Conservation (phyloP, 331 rosid genomes). For the Malus hybrid region DNA sequence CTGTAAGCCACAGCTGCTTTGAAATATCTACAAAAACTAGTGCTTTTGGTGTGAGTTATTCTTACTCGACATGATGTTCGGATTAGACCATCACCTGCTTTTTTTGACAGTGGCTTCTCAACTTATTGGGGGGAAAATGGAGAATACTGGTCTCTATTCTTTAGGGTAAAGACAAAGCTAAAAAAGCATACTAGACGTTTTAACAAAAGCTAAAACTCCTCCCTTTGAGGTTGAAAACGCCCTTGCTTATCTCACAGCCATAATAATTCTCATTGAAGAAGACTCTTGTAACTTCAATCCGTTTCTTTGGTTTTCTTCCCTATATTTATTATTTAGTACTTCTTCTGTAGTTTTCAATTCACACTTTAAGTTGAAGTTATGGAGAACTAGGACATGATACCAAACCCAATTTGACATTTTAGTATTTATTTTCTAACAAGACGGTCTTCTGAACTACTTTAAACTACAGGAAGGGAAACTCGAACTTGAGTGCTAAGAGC, state of each 20-base stretch:
- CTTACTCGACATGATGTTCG: constrained; percentile 1
- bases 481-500: too few species aligned
- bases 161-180: constrained; percentile 64
- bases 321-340: constrained; percentile 8
- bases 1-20: not conserved
- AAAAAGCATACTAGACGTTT: constrained; percentile 24
- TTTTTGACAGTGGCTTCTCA: constrained; percentile 64
- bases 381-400: constrained; percentile 50
- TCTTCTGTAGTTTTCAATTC: constrained; percentile 20
- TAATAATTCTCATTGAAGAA: not conserved
- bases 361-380: constrained; percentile 64
- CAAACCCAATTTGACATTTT: constrained; percentile 22
- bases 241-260: not conserved
- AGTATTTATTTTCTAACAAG: not conserved
- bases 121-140: constrained; percentile 32
- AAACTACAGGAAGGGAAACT: too few species aligned
- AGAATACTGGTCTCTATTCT: constrained; percentile 37
- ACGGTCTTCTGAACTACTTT: too few species aligned
- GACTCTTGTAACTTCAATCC: not conserved
- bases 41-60: not conserved
- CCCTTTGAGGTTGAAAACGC: constrained; percentile 12
- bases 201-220: constrained; percentile 14
- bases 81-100: constrained; percentile 9
- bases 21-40: constrained; percentile 17
- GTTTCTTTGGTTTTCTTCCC: not conserved